phyloP scores from a whole-genome alignment of 305 asterid genomes.

The Stenogyne calaminthoides region DNA sequence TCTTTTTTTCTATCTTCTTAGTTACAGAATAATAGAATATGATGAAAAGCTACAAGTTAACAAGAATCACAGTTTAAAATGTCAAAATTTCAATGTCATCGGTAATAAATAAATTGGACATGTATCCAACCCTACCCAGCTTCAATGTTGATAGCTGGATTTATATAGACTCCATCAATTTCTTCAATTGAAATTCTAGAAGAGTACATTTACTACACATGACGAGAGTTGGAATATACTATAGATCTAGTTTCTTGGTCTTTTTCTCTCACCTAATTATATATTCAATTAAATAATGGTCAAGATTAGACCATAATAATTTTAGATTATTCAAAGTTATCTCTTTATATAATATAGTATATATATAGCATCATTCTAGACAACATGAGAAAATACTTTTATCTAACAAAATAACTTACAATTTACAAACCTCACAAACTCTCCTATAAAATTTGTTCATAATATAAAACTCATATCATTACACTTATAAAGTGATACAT shows the following conservation, averaged over 20 bases:
- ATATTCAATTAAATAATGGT: neutral
- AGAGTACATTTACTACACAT: neutral
- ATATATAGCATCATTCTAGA: neutral
- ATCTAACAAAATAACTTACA: too few species aligned
- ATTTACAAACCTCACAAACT: too few species aligned
- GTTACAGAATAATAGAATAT: neutral
- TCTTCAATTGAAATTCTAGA: neutral
- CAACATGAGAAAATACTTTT: neutral
- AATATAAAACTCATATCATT: too few species aligned
- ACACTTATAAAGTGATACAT: too few species aligned
- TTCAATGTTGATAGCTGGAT: neutral
- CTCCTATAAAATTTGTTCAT: too few species aligned
- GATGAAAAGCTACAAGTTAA: neutral
- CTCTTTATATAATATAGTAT: too few species aligned
- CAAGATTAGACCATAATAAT: neutral
- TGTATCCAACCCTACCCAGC: neutral
- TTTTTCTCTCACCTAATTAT: neutral
- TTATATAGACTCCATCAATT: neutral
- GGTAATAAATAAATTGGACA: neutral
- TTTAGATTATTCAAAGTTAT: neutral
- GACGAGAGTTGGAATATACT: neutral
- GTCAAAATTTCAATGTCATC: neutral
- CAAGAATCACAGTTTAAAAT: slow-evolving; percentile 13
- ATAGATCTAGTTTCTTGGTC: neutral
- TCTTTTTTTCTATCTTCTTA: neutral